Conservation (phyloP, 2,329 filamentous ascomycete genomes). For the Sporothrix luriei region DNA sequence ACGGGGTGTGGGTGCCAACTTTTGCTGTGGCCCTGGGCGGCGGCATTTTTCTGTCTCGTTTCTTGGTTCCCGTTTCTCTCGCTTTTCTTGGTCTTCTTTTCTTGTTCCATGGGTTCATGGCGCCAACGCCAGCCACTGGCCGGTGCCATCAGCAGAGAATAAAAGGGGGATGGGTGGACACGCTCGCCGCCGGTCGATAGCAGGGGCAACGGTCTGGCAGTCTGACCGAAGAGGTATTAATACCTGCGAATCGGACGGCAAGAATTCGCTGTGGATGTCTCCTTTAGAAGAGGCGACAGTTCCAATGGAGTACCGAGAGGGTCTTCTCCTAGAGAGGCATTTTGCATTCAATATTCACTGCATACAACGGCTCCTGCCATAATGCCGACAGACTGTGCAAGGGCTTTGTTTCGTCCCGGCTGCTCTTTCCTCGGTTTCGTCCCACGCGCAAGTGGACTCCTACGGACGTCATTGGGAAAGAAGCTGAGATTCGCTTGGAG, state of each 20-base stretch:
- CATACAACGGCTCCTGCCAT: neutral
- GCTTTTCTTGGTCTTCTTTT: constrained; percentile 13
- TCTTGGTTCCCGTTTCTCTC: constrained; percentile 21
- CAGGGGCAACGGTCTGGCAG: constrained; percentile 19
- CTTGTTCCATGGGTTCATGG: constrained; percentile 14
- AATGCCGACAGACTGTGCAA: constrained; percentile 15
- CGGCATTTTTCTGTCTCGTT: neutral
- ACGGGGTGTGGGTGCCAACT: constrained; percentile 7
- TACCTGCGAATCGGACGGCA: constrained; percentile 8
- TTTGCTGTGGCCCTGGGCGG: neutral
- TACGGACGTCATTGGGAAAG: constrained; percentile 1
- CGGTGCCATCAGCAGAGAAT: constrained; percentile 1
- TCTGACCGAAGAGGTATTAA: neutral
- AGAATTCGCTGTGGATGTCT: neutral
- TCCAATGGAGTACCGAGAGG: neutral
- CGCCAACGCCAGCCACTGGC: constrained; percentile 18
- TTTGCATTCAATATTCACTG: too few species aligned
- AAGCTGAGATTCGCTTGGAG: neutral
- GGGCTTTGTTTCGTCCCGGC: neutral
- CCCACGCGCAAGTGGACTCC: constrained; percentile 11
- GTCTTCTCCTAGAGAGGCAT: too few species aligned
- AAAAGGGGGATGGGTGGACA: constrained; percentile 28
- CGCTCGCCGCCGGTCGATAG: constrained; percentile 26
- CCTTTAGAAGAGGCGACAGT: neutral
- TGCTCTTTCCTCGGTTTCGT: constrained; percentile 19